These are phyloP conservation scores for Cyclospora cayetanensis DNA, from an alignment of 169 alveolate genomes.

Conservation along the genomic window DNA sequence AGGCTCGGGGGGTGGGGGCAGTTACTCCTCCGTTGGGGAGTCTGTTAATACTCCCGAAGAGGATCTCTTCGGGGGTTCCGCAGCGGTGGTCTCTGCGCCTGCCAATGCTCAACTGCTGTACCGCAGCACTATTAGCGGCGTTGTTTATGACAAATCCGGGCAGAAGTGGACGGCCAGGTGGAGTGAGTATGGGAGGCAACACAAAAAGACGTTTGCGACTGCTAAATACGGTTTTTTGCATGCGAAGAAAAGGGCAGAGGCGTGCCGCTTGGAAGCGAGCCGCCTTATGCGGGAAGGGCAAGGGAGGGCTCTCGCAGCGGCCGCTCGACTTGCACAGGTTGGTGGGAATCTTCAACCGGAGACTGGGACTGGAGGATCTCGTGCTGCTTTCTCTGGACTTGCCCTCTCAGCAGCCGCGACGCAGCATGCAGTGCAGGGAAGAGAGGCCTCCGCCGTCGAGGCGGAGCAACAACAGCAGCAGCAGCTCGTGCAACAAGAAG, in stretches of 20 bases:
- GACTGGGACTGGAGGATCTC: neutral
- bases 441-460: neutral
- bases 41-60: neutral
- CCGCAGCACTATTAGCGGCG: slow-evolving; percentile 45
- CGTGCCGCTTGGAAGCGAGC: slow-evolving; percentile 26
- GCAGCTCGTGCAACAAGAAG: neutral
- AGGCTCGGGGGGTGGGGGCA: neutral
- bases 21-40: neutral
- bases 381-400: neutral
- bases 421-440: neutral
- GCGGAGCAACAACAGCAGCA: neutral
- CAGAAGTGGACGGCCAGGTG: slow-evolving; percentile 62
- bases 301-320: neutral
- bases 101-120: neutral
- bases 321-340: neutral
- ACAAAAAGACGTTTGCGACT: slow-evolving; percentile 32
- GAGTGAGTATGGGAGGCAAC: slow-evolving; percentile 52
- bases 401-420: neutral
- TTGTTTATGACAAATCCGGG: slow-evolving; percentile 44
- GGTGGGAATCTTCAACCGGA: neutral
- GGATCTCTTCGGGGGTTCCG: neutral
- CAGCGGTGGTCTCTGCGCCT: neutral
- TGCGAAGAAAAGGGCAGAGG: slow-evolving; percentile 37
- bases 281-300: neutral
- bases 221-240: slow-evolving; percentile 45